Conservation (phyloP, 805 yeast species). For the Ogataea saltuana region DNA sequence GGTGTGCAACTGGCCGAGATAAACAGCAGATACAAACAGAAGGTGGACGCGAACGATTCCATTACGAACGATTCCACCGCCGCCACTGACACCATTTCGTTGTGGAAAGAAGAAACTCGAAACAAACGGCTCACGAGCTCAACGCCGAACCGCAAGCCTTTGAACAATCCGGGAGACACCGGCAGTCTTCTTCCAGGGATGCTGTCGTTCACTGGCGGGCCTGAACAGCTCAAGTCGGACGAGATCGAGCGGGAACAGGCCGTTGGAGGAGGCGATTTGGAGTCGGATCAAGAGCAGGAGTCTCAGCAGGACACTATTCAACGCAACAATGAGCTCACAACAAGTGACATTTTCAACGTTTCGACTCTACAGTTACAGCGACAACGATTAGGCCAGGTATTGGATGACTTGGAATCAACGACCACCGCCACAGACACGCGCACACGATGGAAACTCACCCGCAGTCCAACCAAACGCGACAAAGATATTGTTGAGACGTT, state of each 20-base stretch:
- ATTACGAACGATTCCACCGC: constrained; percentile 17
- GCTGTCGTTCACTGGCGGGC: constrained; percentile 2
- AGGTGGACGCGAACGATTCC: constrained; percentile 13
- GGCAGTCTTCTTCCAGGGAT: constrained; percentile 14
- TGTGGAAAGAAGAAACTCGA: constrained; percentile 23
- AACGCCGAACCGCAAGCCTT: constrained; percentile 23
- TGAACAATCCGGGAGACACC: constrained; percentile 1
- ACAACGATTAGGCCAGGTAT: constrained; percentile 7
- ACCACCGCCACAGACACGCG: constrained; percentile 5
- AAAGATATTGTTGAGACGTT: constrained; percentile 12
- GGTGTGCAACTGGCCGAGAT: no score
- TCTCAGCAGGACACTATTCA: constrained; percentile 4
- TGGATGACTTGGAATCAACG: constrained; percentile 8
- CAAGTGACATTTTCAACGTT: constrained; percentile 23
- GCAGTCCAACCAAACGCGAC: constrained; percentile 13
- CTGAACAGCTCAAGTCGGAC: constrained; percentile 22
- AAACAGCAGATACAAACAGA: constrained; percentile 12
- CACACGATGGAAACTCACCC: constrained; percentile 19
- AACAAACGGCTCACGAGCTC: constrained; percentile 21
- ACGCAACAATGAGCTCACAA: constrained; percentile 18
- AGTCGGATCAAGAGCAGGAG: not conserved
- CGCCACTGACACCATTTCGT: constrained; percentile 21
- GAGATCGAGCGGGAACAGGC: constrained; percentile 20
- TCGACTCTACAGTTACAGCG: constrained; percentile 19
- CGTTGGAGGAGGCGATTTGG: not conserved